Percentiles rank a stretch among this genome's conserved stretches.
Evolutionary conservation across 768 basidiomycete genomes (phyloP).

Genomic region (Postia placenta): DNA sequence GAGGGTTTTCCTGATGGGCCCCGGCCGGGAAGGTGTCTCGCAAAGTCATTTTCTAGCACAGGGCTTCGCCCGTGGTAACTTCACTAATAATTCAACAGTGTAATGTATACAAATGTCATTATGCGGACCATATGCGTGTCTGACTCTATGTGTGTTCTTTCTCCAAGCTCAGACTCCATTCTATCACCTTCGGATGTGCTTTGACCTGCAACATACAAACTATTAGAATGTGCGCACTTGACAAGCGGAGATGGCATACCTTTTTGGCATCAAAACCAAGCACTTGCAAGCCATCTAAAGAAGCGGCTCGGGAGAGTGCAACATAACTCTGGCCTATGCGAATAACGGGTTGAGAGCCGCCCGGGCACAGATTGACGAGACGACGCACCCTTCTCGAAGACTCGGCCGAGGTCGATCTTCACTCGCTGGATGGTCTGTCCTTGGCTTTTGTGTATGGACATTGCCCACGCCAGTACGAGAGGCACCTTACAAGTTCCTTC

Average conservation of each 20-base stretch:
- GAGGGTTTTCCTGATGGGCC: no score
- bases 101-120: no score
- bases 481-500: slow-evolving; percentile 51
- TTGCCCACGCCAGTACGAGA: slow-evolving; percentile 72
- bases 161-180: slow-evolving; percentile 33
- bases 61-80: no score
- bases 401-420: slow-evolving; percentile 55
- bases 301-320: slow-evolving; percentile 45
- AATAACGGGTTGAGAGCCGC: neutral
- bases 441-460: slow-evolving; percentile 75
- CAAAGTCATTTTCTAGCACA: no score
- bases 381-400: slow-evolving; percentile 52
- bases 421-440: slow-evolving; percentile 67
- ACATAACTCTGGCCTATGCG: slow-evolving; percentile 42
- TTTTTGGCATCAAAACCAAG: slow-evolving; percentile 47
- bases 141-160: no score
- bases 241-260: slow-evolving; percentile 21
- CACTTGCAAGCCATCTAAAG: slow-evolving; percentile 48
- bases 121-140: no score
- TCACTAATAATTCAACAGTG: no score
- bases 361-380: neutral
- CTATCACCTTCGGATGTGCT: slow-evolving; percentile 38
- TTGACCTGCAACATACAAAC: slow-evolving; percentile 26
- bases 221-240: neutral
- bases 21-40: no score